Evolutionary conservation across 2,329 filamentous ascomycete genomes (phyloP).

Genomic region (Pyricularia pennisetigena): DNA sequence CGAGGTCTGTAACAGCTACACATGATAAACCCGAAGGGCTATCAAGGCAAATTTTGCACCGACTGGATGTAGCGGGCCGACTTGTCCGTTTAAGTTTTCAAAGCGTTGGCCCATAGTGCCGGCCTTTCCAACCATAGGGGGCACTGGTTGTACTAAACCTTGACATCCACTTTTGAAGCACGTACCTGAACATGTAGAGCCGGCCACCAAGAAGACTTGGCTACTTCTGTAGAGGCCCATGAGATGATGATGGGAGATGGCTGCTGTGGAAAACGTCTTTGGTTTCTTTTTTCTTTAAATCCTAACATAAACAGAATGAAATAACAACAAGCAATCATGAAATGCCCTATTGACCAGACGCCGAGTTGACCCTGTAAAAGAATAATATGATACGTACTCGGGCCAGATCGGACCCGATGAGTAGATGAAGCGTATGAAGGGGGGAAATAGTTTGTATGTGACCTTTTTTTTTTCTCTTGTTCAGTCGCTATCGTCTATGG

Average conservation of each 20-base stretch:
- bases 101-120: too few relatives aligned
- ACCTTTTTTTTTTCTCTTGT: neutral
- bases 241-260: neutral
- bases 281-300: neutral
- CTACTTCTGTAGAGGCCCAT: neutral
- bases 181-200: neutral
- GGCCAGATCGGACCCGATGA: neutral
- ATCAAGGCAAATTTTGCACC: too few relatives aligned
- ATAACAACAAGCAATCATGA: neutral
- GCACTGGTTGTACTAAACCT: too few relatives aligned
- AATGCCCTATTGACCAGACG: slow-evolving; percentile 2
- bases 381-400: slow-evolving; percentile 2
- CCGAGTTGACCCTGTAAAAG: slow-evolving; percentile 1
- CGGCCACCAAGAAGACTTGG: neutral
- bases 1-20: too few relatives aligned
- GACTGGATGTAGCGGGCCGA: too few relatives aligned
- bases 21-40: too few relatives aligned
- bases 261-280: neutral
- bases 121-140: too few relatives aligned
- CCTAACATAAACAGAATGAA: neutral
- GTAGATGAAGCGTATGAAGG: neutral
- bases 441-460: neutral
- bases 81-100: too few relatives aligned
- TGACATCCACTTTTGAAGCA: neutral
- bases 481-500: slow-evolving; percentile 12